These are phyloP conservation scores for Lathyrus oleraceus DNA, from an alignment of 306 rosid genomes.

Conservation along the genomic window DNA sequence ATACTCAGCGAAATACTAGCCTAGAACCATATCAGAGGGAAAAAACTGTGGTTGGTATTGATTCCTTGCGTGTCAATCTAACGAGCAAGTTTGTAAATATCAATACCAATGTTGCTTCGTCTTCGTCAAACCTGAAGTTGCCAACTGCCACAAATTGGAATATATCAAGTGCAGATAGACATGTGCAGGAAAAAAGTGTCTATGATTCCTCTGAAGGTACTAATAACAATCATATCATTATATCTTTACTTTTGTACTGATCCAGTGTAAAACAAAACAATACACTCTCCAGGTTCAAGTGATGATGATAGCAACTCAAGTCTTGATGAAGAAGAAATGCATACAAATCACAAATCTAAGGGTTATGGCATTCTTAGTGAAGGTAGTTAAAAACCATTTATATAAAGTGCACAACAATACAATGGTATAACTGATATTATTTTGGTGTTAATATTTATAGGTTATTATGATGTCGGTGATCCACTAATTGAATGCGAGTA, in stretches of 20 bases:
- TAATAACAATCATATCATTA: not conserved
- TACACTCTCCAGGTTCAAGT: not conserved
- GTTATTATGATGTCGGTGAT: constrained; percentile 10
- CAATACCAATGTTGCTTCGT: not conserved
- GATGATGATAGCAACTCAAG: not conserved
- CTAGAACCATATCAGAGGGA: not conserved
- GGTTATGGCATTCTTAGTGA: not conserved
- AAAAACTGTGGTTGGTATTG: constrained; percentile 4
- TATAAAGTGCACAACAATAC: not conserved
- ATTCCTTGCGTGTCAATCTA: not conserved
- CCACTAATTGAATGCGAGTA: not conserved
- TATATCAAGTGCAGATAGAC: not conserved
- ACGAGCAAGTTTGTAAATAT: constrained; percentile 8
- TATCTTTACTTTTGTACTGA: not conserved
- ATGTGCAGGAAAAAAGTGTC: not conserved
- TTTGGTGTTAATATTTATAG: not conserved
- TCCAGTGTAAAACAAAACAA: not conserved
- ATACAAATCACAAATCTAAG: not conserved
- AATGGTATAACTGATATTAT: not conserved
- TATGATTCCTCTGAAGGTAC: not conserved
- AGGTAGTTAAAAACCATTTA: not conserved
- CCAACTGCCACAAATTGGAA: not conserved
- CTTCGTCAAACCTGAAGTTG: not conserved
- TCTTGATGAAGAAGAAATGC: not conserved
- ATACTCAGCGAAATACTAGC: not conserved